phyloP scores from a whole-genome alignment of 495 filamentous ascomycete species.

The Hypoxylon lienhwacheense region DNA sequence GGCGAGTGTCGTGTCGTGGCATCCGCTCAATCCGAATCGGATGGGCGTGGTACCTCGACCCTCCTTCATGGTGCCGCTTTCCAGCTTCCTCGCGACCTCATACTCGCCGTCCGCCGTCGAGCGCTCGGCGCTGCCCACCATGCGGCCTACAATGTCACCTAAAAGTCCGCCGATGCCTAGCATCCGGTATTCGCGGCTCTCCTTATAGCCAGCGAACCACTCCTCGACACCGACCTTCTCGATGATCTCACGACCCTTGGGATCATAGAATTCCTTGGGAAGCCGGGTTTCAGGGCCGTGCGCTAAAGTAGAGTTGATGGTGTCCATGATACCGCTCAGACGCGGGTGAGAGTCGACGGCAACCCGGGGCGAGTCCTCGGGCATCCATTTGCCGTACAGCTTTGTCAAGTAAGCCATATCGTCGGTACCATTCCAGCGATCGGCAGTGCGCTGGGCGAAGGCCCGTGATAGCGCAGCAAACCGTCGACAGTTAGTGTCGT shows the following conservation, averaged over 20 bases:
- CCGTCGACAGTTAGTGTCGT: conserved; percentile 80
- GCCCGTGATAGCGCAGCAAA: conserved; percentile 77
- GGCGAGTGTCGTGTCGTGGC: conserved; percentile 93
- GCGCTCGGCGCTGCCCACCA: conserved; percentile 71
- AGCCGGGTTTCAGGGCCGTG: conserved; percentile 79
- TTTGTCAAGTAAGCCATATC: conserved; percentile 86
- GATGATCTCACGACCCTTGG: conserved; percentile 66
- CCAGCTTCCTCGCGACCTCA: conserved; percentile 48
- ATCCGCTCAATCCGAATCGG: conserved; percentile 71
- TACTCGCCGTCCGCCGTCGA: conserved; percentile 59
- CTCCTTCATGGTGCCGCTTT: conserved; percentile 44
- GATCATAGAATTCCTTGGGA: conserved; percentile 85
- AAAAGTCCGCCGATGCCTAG: conserved; percentile 83
- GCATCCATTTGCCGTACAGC: conserved; percentile 82
- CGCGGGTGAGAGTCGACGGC: conserved; percentile 83
- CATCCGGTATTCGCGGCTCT: conserved; percentile 79
- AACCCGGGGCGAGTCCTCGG: conserved; percentile 62
- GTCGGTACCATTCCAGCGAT: conserved; percentile 76
- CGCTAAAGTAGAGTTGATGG: conserved; percentile 82
- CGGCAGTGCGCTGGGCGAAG: conserved; percentile 80
- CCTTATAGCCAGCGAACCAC: conserved; percentile 87
- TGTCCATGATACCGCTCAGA: conserved; percentile 90
- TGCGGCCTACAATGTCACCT: conserved; percentile 81
- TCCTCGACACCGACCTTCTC: conserved; percentile 84
- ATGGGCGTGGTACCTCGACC: conserved; percentile 60